phyloP scores from a whole-genome alignment of 2,329 filamentous ascomycete genomes.

The Shiraia sp. region DNA sequence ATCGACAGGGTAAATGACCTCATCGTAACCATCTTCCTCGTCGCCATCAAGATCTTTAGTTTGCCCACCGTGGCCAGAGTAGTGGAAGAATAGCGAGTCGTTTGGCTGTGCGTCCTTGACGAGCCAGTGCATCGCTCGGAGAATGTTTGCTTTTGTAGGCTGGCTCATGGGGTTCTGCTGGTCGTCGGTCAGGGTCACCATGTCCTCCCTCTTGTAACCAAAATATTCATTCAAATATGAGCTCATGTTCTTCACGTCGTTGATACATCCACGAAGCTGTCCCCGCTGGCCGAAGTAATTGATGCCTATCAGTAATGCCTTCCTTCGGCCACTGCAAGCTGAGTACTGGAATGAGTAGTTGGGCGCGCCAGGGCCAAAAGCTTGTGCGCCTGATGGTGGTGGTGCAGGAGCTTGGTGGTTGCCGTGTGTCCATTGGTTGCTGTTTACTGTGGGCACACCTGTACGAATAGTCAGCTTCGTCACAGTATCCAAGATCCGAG shows the following conservation, averaged over 20 bases:
- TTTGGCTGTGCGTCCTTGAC: conserved; percentile 91
- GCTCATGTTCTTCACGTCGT: conserved; percentile 97
- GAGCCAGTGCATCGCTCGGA: conserved; percentile 96
- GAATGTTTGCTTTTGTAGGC: conserved; percentile 91
- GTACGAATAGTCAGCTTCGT: conserved; percentile 38
- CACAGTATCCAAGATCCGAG: conserved; percentile 1
- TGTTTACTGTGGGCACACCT: conserved; percentile 55
- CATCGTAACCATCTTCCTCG: conserved; percentile 80
- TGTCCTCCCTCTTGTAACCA: conserved; percentile 91
- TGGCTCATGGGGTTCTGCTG: conserved; percentile 98
- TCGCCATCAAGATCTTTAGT: conserved; percentile 78
- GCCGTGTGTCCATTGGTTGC: conserved; percentile 51
- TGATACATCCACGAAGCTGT: conserved; percentile 91
- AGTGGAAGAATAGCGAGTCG: conserved; percentile 97
- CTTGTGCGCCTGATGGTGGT: conserved; percentile 62
- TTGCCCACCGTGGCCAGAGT: conserved; percentile 85
- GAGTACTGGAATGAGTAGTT: conserved; percentile 89
- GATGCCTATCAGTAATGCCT: conserved; percentile 90
- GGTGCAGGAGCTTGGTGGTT: conserved; percentile 65
- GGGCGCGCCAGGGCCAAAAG: conserved; percentile 71
- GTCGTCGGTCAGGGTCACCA: conserved; percentile 95
- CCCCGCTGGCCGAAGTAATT: conserved; percentile 95
- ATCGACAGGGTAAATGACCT: conserved; percentile 83
- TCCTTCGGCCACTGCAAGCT: conserved; percentile 83
- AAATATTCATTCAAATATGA: conserved; percentile 86